Evolutionary conservation across 176 grass and related monocot species (phyloP).

Genomic region (Triticum turgidum): DNA sequence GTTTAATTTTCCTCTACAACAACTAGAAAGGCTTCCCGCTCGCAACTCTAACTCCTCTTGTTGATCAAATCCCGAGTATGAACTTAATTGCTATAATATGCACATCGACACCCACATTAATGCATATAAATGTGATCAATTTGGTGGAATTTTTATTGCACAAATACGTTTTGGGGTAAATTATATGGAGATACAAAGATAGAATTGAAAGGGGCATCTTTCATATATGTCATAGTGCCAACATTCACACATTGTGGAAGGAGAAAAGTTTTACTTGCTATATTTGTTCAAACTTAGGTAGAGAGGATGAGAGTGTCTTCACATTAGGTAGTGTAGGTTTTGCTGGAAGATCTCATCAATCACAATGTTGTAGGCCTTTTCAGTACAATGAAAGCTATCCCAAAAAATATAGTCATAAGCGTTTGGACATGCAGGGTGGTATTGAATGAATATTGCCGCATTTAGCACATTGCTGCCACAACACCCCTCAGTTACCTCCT

Average conservation of each 20-base stretch:
- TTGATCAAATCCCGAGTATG: too few species aligned
- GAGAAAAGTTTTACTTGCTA: not conserved
- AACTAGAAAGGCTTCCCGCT: too few species aligned
- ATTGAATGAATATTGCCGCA: conserved; percentile 44
- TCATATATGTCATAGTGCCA: not conserved
- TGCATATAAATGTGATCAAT: too few species aligned
- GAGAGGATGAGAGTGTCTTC: conserved; percentile 4
- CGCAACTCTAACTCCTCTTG: too few species aligned
- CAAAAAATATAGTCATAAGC: conserved; percentile 49
- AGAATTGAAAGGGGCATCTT: not conserved
- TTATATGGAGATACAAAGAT: too few species aligned
- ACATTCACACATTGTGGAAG: not conserved
- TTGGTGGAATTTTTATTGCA: too few species aligned
- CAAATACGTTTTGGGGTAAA: too few species aligned
- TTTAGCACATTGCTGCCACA: conserved; percentile 12
- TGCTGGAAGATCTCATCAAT: conserved; percentile 38
- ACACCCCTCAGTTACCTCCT: conserved; percentile 17
- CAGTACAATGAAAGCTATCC: conserved; percentile 49
- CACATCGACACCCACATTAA: too few species aligned
- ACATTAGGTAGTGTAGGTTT: conserved; percentile 20
- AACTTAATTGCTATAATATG: too few species aligned
- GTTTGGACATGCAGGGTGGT: conserved; percentile 41
- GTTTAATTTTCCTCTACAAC: too few species aligned
- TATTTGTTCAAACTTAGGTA: not conserved
- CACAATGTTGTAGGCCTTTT: conserved; percentile 48